Evolutionary conservation across 2,329 filamentous ascomycete genomes (phyloP).

Genomic region (Penicillium sp.): DNA sequence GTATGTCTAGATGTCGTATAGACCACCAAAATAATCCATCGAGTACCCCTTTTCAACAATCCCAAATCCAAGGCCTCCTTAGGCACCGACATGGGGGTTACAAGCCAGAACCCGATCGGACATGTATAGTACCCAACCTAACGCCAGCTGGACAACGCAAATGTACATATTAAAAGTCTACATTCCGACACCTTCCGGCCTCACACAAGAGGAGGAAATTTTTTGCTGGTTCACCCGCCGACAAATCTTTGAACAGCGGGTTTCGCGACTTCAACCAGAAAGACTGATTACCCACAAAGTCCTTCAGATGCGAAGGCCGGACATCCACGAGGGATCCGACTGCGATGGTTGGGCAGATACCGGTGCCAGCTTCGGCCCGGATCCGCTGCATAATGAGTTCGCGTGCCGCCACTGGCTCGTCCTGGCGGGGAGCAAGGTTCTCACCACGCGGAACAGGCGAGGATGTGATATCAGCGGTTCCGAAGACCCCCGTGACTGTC

Average conservation of each 20-base stretch:
- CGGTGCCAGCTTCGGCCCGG: conserved; percentile 31
- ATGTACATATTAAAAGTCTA: conserved; percentile 19
- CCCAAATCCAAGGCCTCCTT: no score
- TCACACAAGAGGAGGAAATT: conserved; percentile 40
- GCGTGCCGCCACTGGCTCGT: conserved; percentile 24
- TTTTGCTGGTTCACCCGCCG: conserved; percentile 29
- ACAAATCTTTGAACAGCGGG: conserved; percentile 34
- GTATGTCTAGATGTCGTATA: no score
- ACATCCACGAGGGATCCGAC: conserved; percentile 36
- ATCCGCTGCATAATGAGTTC: conserved; percentile 30
- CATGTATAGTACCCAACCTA: not conserved
- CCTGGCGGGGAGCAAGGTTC: conserved; percentile 13
- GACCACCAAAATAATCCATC: no score
- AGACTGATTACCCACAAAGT: conserved; percentile 32
- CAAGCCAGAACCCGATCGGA: not conserved
- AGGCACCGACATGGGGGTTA: not conserved
- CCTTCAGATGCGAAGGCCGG: conserved; percentile 29
- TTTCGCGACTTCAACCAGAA: conserved; percentile 39
- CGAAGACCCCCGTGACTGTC: conserved; percentile 52
- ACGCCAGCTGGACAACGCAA: not conserved
- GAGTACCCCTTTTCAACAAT: no score
- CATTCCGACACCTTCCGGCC: conserved; percentile 30
- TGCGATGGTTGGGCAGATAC: conserved; percentile 30
- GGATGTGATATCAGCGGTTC: conserved; percentile 27
- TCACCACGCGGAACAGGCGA: conserved; percentile 10